Percentiles rank a stretch among this genome's conserved stretches.
phyloP scores from a whole-genome alignment of 768 basidiomycete genomes.

The Xerocomellus chrysenteron region DNA sequence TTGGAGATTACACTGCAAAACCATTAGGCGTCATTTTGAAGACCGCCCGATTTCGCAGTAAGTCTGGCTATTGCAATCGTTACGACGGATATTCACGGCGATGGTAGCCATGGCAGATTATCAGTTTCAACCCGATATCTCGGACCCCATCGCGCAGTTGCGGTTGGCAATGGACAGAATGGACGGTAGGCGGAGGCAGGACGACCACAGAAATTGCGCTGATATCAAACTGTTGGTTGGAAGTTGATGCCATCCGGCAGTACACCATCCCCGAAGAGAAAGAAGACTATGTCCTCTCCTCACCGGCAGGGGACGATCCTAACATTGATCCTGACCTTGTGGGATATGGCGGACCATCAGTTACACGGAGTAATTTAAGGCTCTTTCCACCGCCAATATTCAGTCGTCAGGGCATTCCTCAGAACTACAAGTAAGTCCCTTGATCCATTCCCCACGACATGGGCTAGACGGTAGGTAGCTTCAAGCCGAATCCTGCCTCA shows the following conservation, averaged over 20 bases:
- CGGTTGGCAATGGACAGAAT: conserved; percentile 73
- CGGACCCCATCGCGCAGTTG: conserved; percentile 69
- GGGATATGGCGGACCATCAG: conserved; percentile 11
- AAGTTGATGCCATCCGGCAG: conserved; percentile 72
- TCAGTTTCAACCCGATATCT: conserved; percentile 75
- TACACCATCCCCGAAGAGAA: conserved; percentile 69
- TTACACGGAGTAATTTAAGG: conserved; percentile 57
- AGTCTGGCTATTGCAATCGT: conserved; percentile 29
- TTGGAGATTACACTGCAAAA: conserved; percentile 74
- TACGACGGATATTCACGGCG: not conserved
- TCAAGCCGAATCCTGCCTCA: conserved; percentile 75
- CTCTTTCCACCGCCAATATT: conserved; percentile 90
- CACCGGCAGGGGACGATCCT: conserved; percentile 29
- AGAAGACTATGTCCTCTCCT: conserved; percentile 54
- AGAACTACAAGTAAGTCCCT: conserved; percentile 69
- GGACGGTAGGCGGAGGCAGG: conserved; percentile 60
- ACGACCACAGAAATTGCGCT: not conserved
- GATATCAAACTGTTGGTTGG: conserved; percentile 3
- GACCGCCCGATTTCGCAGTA: conserved; percentile 89
- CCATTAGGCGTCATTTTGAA: conserved; percentile 75
- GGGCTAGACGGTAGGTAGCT: conserved; percentile 41
- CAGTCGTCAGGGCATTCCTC: conserved; percentile 75
- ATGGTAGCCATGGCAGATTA: conserved; percentile 87
- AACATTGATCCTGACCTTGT: conserved; percentile 54
- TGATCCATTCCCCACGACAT: not conserved